Base-by-base conservation (phyloP, 805 yeast genomes). In the Candida alai region DNA sequence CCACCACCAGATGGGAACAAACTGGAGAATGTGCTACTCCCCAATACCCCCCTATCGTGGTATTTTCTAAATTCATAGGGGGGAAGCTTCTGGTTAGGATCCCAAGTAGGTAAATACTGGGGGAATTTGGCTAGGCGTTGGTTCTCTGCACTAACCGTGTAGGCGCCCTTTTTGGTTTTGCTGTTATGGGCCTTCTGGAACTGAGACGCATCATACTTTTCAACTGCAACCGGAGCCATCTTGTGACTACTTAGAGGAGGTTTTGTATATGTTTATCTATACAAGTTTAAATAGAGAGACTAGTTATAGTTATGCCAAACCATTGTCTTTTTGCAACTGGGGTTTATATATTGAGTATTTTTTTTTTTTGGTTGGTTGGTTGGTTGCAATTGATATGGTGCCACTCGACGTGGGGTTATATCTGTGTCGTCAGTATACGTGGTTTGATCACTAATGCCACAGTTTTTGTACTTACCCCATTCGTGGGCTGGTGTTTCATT, bases 31-130 rank as follows among this genome's bases (percentile, higher is more conserved):
- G 34, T 21, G 6, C 45, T 42, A 36, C 50, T 49, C 2, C 55
- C 66, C 12, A 51, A 39, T 7, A 38, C 23, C 1, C 62, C 66
- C n/a, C 53, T 54, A 35, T 60, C 66, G 18, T 39, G 33, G 39
- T 52, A 56, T 27, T 51, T 40, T 37, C 49, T 48, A 28, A 52
- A 51, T 43, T 51, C 37, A 30, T 55, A 47, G 4, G 60, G 52
- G 6, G 54, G 51, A 22, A 41, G 52, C 39, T 57, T 60, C 24
- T 57, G 54, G 12, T 38, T 39, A 10, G 64, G 62, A 41, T 58
- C 49, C 65, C 65, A 60, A 10, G 60, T 49, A 3, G 65, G 65
- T 32, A 60, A 45, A 33, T 44, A 59, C 8, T 56, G 56, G 2
- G 58, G 61, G 35, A 38, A 51, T 11, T 50, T 38, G 12, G 60